Conservation (phyloP, 495 filamentous ascomycete genomes). For the Bryoglossum gracile region DNA sequence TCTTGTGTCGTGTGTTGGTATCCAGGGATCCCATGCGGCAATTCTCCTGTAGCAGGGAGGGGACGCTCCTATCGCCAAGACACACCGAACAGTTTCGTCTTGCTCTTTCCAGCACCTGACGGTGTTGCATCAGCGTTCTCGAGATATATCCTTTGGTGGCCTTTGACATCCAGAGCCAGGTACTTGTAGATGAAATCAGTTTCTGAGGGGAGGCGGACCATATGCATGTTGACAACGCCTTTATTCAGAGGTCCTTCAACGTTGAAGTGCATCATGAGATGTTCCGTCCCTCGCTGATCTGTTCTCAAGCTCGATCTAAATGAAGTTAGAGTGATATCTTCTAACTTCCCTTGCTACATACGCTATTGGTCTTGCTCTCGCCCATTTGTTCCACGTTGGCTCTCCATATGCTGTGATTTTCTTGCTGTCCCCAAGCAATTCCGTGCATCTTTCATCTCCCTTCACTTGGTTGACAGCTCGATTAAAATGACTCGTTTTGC, state of each 20-base stretch:
- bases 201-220: conserved; percentile 51
- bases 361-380: conserved; percentile 76
- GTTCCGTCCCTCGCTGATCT: conserved; percentile 69
- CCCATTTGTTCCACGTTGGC: conserved; percentile 74
- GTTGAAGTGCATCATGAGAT: conserved; percentile 83
- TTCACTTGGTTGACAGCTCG: conserved; percentile 74
- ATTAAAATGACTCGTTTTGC: conserved; percentile 82
- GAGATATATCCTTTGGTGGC: conserved; percentile 52
- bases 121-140: conserved; percentile 45
- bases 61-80: conserved; percentile 51
- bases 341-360: conserved; percentile 34
- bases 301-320: conserved; percentile 55
- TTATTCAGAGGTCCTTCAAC: conserved; percentile 74
- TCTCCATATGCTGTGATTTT: conserved; percentile 83
- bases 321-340: conserved; percentile 12
- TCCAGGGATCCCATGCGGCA: no score
- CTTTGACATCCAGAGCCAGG: conserved; percentile 67
- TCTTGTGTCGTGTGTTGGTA: no score
- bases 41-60: no score
- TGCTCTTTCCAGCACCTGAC: conserved; percentile 30
- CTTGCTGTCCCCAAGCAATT: conserved; percentile 66
- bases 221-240: conserved; percentile 70
- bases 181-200: conserved; percentile 72
- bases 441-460: conserved; percentile 57
- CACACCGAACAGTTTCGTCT: conserved; percentile 58